Conservation (phyloP, 192 early-diverging fungal species). For the Allomyces macrogynus region DNA sequence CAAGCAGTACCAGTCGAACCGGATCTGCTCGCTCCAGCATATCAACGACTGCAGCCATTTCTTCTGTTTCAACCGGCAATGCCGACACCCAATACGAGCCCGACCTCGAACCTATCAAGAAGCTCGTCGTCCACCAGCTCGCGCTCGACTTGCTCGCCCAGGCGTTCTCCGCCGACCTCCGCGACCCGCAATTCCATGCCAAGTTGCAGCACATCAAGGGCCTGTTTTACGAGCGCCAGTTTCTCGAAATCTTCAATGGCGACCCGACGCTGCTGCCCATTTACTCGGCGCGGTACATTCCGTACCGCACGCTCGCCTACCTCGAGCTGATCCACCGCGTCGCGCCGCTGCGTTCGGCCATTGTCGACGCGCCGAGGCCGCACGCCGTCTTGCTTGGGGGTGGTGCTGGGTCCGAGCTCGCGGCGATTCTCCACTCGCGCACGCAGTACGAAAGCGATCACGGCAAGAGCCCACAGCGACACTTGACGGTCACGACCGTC, state of each 20-base stretch:
- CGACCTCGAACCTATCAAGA: too few species aligned
- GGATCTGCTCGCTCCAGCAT: too few species aligned
- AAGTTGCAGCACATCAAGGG: slow-evolving; percentile 52
- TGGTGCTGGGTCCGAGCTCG: slow-evolving; percentile 68
- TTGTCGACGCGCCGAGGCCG: slow-evolving; percentile 16
- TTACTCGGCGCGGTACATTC: slow-evolving; percentile 74
- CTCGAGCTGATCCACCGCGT: slow-evolving; percentile 37
- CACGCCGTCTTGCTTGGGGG: slow-evolving; percentile 47
- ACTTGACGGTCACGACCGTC: slow-evolving; percentile 10
- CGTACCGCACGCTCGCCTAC: slow-evolving; percentile 69
- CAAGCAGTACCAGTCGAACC: too few species aligned
- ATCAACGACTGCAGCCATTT: too few species aligned
- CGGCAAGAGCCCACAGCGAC: background rate
- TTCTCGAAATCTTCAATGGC: slow-evolving; percentile 51
- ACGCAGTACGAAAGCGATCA: background rate
- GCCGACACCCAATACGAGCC: too few species aligned
- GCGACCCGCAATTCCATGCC: too few species aligned
- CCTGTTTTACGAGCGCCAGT: slow-evolving; percentile 64
- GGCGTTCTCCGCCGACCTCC: too few species aligned
- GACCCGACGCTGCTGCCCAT: slow-evolving; percentile 47
- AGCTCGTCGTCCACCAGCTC: too few species aligned
- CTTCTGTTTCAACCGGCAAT: too few species aligned
- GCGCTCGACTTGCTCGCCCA: too few species aligned
- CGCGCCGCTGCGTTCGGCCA: slow-evolving; percentile 19
- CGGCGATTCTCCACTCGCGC: slow-evolving; percentile 19